Evolutionary conservation across 164 flowering plant genomes (phyloP), one percentile per base, ranked within the genome.

Genomic region (Annona squamosa): DNA sequence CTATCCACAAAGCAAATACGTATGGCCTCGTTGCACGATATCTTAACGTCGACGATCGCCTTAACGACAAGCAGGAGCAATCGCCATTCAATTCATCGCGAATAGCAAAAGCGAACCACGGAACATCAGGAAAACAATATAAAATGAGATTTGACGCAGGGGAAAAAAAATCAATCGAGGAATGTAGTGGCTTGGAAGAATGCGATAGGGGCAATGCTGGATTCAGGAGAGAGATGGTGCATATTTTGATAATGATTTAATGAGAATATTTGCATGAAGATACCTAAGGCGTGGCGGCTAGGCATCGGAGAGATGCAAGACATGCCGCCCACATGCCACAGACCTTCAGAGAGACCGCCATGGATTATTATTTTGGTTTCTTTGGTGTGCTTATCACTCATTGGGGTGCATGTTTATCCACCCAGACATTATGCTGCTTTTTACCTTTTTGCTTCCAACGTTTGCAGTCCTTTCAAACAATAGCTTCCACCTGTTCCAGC

Each of bases 351-450:
- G 84, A 84, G 90, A 79, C 97, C 97, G 9, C 47, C 86, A 69
- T 96, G 98, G 98, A 93, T 93, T 72, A 86, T 93, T 73, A 85
- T 88, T 18, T 79, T 93, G 82, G 80, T 93, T 76, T 87, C 87
- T 43, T 73, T 96, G 73, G 87, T 91, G 75, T 81, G 89, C 77
- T 17, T 91, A 67, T 84, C 93, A 67, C 77, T 93, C 48, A 84
- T 96, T 63, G 87, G 86, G 72, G 91, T 90, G 62, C 90, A 88
- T 81, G 81, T 93, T 45, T 87, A 87, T 79, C 97, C 98, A 43
- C 95, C 89, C 9, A 84, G 84, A 59, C 80, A 76, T 76, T 85
- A 84, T 65, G 69, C 85, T 45, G 85, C 95, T 18, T 91, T 98
- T 76, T 87, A 87, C 69, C 68, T 90, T 37, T 83, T 95, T 74